Evolutionary conservation across 2,329 filamentous ascomycete genomes (phyloP).

Genomic region (Cladophialophora carrionii): DNA sequence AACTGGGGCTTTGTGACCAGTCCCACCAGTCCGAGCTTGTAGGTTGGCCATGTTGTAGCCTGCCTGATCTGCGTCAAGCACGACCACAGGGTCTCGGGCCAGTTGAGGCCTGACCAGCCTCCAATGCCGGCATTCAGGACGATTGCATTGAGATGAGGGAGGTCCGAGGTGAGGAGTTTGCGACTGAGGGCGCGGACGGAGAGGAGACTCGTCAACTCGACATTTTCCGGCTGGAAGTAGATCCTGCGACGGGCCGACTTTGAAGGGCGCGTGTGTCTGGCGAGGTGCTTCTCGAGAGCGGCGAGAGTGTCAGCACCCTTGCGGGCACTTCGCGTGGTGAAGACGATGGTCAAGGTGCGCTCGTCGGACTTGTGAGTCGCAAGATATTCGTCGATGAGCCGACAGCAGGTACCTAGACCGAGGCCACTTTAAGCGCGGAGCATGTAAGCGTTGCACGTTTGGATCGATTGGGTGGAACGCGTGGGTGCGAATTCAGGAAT

Average conservation of each 20-base stretch:
- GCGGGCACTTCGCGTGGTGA: slow-evolving; percentile 74
- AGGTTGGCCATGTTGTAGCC: slow-evolving; percentile 74
- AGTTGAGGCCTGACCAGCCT: slow-evolving; percentile 81
- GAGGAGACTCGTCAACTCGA: slow-evolving; percentile 61
- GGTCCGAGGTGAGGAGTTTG: slow-evolving; percentile 50
- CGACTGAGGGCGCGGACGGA: slow-evolving; percentile 60
- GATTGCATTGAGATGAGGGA: slow-evolving; percentile 75
- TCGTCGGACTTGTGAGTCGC: slow-evolving; percentile 49
- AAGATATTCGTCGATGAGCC: slow-evolving; percentile 89
- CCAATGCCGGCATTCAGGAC: slow-evolving; percentile 89
- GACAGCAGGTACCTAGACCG: slow-evolving; percentile 79
- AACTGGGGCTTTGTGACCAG: slow-evolving; percentile 60
- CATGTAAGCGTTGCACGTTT: slow-evolving; percentile 35
- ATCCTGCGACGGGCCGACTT: slow-evolving; percentile 51
- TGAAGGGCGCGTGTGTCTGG: slow-evolving; percentile 47
- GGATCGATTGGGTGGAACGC: background rate
- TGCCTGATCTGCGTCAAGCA: slow-evolving; percentile 67
- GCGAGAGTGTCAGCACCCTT: slow-evolving; percentile 76
- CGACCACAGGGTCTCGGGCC: slow-evolving; percentile 60
- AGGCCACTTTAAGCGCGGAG: slow-evolving; percentile 66
- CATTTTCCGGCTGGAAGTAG: slow-evolving; percentile 58
- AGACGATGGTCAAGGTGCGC: slow-evolving; percentile 74
- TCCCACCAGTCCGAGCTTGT: slow-evolving; percentile 68
- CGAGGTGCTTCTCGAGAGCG: slow-evolving; percentile 66
- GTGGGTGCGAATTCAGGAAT: background rate